Evolutionary conservation across 768 basidiomycete genomes (phyloP), one percentile per base, ranked within the genome.

Genomic region (Neoboletus magnificus): DNA sequence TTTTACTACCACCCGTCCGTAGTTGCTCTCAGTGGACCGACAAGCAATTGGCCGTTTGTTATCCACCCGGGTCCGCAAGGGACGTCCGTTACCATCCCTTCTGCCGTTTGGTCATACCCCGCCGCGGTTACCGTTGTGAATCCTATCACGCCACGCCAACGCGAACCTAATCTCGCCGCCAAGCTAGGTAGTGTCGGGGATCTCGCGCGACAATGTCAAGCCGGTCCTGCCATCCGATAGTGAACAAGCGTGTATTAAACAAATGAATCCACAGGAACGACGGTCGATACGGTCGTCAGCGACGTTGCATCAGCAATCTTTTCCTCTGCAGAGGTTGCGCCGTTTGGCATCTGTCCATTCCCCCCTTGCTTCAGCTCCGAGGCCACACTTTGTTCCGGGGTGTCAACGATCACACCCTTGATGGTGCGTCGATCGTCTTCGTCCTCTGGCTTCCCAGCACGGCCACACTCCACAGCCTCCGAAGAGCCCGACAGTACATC

Each of bases 341-440:
- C 54, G 29, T 48, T 51, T 16, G 41, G 41, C 16, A 48, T 39
- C 42, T 40, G 52, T 48, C 51, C 65, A n/a, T 50, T 49, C 46
- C 36, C 50, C 13, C 43, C 54, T 30, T 43, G 48, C 56, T 64
- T 66, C 29, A 48, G 12, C 55, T 57, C 59, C 25, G 56, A 18
- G 30, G 36, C 42, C 32, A 49, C 57, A 22, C 48, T 50, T 36
- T 53, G 59, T 43, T 58, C 62, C 32, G 60, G 60, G 50, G 29
- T 20, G 30, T 65, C 59, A 36, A 68, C 53, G 25, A 63, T 63
- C 40, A 67, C 60, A n/a, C 68, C 67, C 36, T 70, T 64, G 58
- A 72, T 69, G 62, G 75, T 63, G 63, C 76, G 57, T 67, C 77
- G 68, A 77, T 82, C 59, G 73, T 83, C 68, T 54, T 71, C 76